phyloP scores from a whole-genome alignment of 495 filamentous ascomycete genomes.

The Hypomontagnella monticulosa region DNA sequence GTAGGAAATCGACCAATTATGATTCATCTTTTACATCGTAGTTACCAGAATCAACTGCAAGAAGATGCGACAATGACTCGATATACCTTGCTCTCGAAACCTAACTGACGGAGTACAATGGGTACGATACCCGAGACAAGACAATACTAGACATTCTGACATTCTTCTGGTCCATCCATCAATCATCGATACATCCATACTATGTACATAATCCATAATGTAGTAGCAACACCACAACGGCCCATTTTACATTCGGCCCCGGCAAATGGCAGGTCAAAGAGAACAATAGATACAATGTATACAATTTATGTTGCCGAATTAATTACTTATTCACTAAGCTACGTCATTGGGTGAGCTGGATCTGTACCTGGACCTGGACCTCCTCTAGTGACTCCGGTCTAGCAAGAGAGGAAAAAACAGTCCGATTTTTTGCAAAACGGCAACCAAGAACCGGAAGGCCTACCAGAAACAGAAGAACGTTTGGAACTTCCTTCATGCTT shows the following conservation, averaged over 20 bases:
- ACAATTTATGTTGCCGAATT: conserved; percentile 5
- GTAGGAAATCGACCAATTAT: conserved; percentile 22
- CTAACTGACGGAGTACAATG: neutral
- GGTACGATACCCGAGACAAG: conserved; percentile 1
- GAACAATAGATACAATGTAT: conserved; percentile 5
- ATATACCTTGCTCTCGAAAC: neutral
- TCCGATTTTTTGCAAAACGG: conserved; percentile 2
- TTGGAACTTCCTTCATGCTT: conserved; percentile 9
- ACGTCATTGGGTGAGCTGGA: conserved; percentile 38
- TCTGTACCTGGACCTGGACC: too few relatives aligned
- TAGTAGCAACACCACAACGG: conserved; percentile 12
- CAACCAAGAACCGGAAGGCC: neutral
- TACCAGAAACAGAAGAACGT: conserved; percentile 9
- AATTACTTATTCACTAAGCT: conserved; percentile 27
- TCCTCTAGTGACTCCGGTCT: conserved; percentile 18
- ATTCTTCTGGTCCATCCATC: neutral
- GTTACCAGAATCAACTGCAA: conserved; percentile 2
- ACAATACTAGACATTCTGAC: conserved; percentile 22
- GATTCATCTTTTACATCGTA: conserved; percentile 7
- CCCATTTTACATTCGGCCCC: conserved; percentile 21
- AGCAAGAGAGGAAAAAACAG: conserved; percentile 7
- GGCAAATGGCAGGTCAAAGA: conserved; percentile 14
- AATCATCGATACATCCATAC: neutral
- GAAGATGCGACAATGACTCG: conserved; percentile 22
- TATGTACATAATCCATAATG: conserved; percentile 7